These are phyloP conservation scores for Cryptococcus sp. DNA, from an alignment of 1,284 basidiomycete genomes.

Conservation along the genomic window DNA sequence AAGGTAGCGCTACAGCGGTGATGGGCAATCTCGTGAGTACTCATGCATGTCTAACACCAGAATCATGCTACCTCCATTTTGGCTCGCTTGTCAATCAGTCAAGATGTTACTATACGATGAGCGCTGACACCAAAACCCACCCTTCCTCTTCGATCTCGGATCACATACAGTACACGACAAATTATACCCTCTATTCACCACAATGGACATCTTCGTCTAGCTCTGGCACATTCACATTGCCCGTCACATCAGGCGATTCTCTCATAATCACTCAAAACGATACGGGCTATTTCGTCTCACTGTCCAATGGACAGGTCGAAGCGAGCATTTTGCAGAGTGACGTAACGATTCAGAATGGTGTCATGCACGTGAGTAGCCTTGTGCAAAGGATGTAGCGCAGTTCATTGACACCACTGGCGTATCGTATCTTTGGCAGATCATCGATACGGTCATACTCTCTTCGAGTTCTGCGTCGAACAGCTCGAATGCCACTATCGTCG, in stretches of 20 bases:
- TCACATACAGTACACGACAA: constrained; percentile 40
- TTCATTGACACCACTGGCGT: neutral
- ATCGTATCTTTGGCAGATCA: constrained; percentile 16
- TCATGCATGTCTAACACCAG: neutral
- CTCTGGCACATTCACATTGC: constrained; percentile 19
- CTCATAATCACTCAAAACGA: constrained; percentile 27
- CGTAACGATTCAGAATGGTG: constrained; percentile 42
- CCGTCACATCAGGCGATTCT: constrained; percentile 29
- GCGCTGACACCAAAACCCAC: neutral
- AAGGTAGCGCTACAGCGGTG: constrained; percentile 13
- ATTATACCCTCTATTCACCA: constrained; percentile 38
- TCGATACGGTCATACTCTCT: constrained; percentile 23
- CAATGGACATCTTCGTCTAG: constrained; percentile 13
- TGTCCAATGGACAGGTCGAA: constrained; percentile 19
- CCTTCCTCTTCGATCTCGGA: neutral
- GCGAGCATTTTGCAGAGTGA: constrained; percentile 37
- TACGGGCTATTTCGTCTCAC: constrained; percentile 24
- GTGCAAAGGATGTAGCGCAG: neutral
- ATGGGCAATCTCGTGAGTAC: constrained; percentile 40
- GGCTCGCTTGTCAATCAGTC: neutral
- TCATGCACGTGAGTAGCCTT: constrained; percentile 44
- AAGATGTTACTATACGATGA: neutral
- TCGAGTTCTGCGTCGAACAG: too few species aligned
- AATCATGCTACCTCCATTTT: neutral
- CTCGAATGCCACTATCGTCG: too few species aligned